Conservation (phyloP, 108 stramenopile genomes). For the Chaetoceros muelleri region DNA sequence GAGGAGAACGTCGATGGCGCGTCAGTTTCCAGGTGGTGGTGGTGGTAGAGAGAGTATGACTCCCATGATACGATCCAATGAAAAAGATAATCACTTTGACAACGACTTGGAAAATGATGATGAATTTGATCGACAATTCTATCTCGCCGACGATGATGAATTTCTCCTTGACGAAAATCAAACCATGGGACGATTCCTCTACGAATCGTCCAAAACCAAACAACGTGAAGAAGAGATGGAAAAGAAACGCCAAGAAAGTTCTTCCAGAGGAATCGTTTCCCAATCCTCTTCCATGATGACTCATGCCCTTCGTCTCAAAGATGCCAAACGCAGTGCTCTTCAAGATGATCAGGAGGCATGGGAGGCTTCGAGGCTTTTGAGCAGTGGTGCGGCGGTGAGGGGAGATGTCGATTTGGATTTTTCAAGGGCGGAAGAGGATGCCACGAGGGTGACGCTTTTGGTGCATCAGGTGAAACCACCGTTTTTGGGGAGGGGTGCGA, state of each 20-base stretch:
- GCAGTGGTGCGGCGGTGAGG: constrained; percentile 70
- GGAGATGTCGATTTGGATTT: constrained; percentile 66
- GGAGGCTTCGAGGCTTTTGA: constrained; percentile 91
- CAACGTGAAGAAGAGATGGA: constrained; percentile 80
- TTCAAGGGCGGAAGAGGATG: constrained; percentile 45
- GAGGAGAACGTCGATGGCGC: background rate
- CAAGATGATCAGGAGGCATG: constrained; percentile 93
- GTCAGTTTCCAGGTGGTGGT: background rate
- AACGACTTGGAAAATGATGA: constrained; percentile 31
- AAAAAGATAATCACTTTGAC: background rate
- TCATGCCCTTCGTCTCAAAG: constrained; percentile 7
- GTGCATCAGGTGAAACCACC: constrained; percentile 97
- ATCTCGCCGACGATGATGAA: constrained; percentile 81
- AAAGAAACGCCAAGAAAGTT: constrained; percentile 23
- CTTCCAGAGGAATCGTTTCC: constrained; percentile 4
- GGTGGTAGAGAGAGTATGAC: background rate
- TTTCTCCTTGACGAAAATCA: constrained; percentile 26
- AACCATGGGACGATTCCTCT: constrained; percentile 70
- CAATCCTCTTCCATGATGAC: too few species aligned
- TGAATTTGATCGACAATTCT: constrained; percentile 88
- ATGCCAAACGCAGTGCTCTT: constrained; percentile 58
- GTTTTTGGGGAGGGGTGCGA: constrained; percentile 79
- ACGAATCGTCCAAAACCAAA: constrained; percentile 60
- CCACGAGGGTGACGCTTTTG: constrained; percentile 63
- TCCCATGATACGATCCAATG: constrained; percentile 9